Evolutionary conservation across 352 stramenopile genomes (phyloP).

Genomic region (Blastocystis sp.): DNA sequence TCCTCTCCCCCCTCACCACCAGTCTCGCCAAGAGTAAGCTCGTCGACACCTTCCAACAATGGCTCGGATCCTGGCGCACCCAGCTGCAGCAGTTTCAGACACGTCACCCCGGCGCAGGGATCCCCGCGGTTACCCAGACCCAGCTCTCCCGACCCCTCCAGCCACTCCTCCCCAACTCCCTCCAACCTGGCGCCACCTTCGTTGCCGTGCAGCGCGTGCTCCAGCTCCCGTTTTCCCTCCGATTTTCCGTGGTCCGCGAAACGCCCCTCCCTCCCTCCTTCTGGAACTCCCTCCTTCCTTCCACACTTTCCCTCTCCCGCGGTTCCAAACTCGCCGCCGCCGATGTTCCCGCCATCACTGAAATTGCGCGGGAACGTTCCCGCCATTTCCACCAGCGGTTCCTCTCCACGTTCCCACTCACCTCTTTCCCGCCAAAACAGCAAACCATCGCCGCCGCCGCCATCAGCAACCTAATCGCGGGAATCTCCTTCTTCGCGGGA

Average conservation of each 20-base stretch:
- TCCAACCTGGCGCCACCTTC: neutral
- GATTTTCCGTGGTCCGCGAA: neutral
- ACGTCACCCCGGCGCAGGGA: neutral
- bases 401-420: neutral
- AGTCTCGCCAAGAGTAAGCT: neutral
- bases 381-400: neutral
- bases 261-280: neutral
- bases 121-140: neutral
- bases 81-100: neutral
- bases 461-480: conserved; percentile 77
- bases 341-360: neutral
- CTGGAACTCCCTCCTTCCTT: neutral
- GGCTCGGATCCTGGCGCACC: neutral
- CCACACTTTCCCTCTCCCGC: neutral
- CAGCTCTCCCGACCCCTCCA: neutral
- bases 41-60: neutral
- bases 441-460: conserved; percentile 69
- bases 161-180: conserved; percentile 17
- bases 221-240: conserved; percentile 15
- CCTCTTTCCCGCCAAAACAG: neutral
- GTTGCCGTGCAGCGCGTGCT: conserved; percentile 42
- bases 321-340: neutral
- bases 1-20: neutral
- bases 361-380: neutral
- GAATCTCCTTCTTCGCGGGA: conserved; percentile 78